Base-by-base conservation (phyloP, 805 yeast genomes). In the Blastobotrys attinorum region DNA sequence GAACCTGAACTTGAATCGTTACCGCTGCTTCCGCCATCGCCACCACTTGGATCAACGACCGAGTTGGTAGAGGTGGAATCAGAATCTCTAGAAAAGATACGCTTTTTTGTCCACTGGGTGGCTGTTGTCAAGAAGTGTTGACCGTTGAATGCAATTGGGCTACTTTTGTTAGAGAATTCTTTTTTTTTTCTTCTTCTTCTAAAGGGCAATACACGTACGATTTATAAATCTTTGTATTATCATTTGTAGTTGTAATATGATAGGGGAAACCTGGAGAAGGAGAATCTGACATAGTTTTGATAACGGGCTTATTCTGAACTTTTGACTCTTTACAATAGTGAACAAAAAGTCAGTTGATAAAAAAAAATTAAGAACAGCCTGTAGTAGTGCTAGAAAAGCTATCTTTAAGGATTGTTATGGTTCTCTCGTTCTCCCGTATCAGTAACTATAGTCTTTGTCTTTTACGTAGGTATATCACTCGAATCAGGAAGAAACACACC, bases 51-150 rank as follows among this genome's bases (percentile, higher is more conserved):
- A n/a, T 22, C 31, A 13, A 22, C 29, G 7, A 8, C 31, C 15
- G 42, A 15, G 21, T 16, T 21, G 21, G 21, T 32, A 27, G n/a
- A 13, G n/a, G 22, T 29, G 42, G 21, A 18, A 29, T 21, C 31
- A 46, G 47, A n/a, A 7, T 29, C 15, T 17, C 22, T 10, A 38
- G 43, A 21, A 38, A 52, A 49, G 39, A 53, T 38, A 6, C 43
- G 43, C 21, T 48, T 43, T 29, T 40, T 43, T 13, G 57, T 52
- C 57, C 57, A 53, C 27, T 39, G 36, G 4, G 54, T 46, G 3
- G 56, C 57, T 20, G 52, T 38, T 4, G 49, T 18, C 31, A 52
- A 39, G 23, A 52, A 44, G 20, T 47, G 48, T 7, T 43, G 48
- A 31, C 40, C 38, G 22, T 38, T 37, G 35, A 46, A 47, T 22